Evolutionary conservation across 352 stramenopile genomes (phyloP), one percentile per base, ranked within the genome.

Genomic region (Pythium aphanidermatum): DNA sequence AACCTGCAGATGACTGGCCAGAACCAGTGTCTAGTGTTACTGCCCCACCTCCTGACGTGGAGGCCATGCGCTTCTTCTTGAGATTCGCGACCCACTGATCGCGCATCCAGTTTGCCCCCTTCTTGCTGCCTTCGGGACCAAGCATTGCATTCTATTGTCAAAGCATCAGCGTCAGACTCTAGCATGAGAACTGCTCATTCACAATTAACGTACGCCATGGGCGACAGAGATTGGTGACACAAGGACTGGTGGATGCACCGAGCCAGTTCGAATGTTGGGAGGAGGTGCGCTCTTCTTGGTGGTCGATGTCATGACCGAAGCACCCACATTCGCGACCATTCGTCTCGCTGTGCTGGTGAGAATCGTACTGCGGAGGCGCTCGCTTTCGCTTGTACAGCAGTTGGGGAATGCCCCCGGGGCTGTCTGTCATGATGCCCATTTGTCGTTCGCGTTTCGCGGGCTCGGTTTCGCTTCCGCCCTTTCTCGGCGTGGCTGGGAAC

Each of bases 1-100:
- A 14, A 26, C 23, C 28, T 33, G 9, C 28, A 39, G 13, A 20
- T 13, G 33, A 13, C n/a, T 8, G 33, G 33, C 33, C 11, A 9
- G 14, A 38, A 9, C n/a, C 6, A 36, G n/a, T 19, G 55, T 44
- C 14, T 29, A 3, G 37, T 51, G 39, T 16, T 39, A 32, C 46
- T 53, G 53, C 34, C 13, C 32, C 19, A 9, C 25, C 14, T 38
- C 20, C 21, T 27, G 17, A 24, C 57, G 5, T 58, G 51, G 48
- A 56, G 14, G 49, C 68, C 50, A 82, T 65, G 17, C 64, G 65
- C 45, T 86, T 88, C 56, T 88, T 92, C 59, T 79, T 82, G 33
- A 92, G 58, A 45, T 90, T 92, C 8, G 80, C 80, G n/a, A 92
- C 64, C 80, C 80, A 92, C 51, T 92, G 76, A 26, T 87, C 73